A percentile compares a stretch with the other conserved stretches of the same genome.
These are phyloP conservation scores for Solanum hybrid DNA, from an alignment of 305 asterid genomes.

Conservation along the genomic window DNA sequence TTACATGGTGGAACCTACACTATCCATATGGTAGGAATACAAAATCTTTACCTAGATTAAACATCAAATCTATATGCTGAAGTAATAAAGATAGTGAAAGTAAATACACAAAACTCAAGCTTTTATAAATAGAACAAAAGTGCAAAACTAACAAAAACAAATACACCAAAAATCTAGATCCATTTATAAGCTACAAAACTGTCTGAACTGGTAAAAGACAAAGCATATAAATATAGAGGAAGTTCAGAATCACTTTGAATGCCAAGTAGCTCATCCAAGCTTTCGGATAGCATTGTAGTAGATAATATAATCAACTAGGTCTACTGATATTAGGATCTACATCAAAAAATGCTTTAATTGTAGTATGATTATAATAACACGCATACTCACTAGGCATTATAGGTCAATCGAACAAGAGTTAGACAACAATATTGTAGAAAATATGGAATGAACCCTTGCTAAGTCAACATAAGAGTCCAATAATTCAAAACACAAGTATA, in stretches of 20 bases:
- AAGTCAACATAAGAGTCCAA: neutral
- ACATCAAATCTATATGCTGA: neutral
- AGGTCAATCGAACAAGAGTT: neutral
- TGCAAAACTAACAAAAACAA: neutral
- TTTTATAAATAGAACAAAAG: neutral
- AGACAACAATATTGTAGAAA: too few species aligned
- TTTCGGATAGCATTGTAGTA: neutral
- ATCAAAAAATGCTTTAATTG: neutral
- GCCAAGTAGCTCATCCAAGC: neutral
- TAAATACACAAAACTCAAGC: neutral
- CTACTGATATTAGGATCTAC: neutral
- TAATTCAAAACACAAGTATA: neutral
- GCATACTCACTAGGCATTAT: neutral
- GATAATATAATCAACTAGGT: neutral
- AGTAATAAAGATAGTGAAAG: neutral
- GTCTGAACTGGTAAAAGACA: neutral
- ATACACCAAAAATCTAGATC: neutral
- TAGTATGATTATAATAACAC: neutral
- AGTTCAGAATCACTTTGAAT: neutral
- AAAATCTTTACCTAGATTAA: neutral
- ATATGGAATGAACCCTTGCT: too few species aligned
- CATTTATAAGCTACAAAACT: neutral
- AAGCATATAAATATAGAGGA: neutral
- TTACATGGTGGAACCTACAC: neutral
- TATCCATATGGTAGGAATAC: neutral